A percentile compares a stretch with the other conserved stretches of the same genome.
Conservation (phyloP, 148 eudicot species). For the Drosera capensis region DNA sequence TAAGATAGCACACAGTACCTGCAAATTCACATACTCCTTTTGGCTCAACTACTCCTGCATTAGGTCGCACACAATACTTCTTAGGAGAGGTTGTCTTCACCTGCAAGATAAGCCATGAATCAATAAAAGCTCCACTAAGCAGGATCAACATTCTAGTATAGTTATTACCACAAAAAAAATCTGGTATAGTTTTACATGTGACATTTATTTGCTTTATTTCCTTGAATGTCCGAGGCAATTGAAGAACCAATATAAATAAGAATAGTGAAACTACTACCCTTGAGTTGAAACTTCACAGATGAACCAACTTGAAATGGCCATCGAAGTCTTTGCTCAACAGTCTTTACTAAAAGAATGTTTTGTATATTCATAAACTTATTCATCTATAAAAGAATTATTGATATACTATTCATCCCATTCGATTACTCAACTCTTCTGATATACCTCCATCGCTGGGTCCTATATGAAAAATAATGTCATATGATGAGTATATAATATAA, state of each 20-base stretch:
- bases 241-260: neutral
- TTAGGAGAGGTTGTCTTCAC: constrained; percentile 64
- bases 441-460: too few relatives aligned
- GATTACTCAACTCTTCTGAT: too few relatives aligned
- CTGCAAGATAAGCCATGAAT: constrained; percentile 20
- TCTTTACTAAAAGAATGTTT: too few relatives aligned
- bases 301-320: too few relatives aligned
- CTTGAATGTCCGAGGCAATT: neutral
- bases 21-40: constrained; percentile 38
- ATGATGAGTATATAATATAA: too few relatives aligned
- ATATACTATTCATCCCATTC: too few relatives aligned
- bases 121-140: neutral
- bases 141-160: neutral
- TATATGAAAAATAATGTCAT: too few relatives aligned
- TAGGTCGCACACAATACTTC: constrained; percentile 61
- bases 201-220: neutral
- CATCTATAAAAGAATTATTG: too few relatives aligned
- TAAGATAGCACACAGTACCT: constrained; percentile 15
- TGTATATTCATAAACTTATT: too few relatives aligned
- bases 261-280: neutral
- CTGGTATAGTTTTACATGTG: neutral
- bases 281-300: neutral
- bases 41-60: constrained; percentile 36
- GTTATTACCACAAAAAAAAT: neutral
- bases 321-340: too few relatives aligned